A percentile compares a stretch with the other conserved stretches of the same genome.
Conservation (phyloP, 495 filamentous ascomycete genomes). For the Antarctomyces pellizariae region DNA sequence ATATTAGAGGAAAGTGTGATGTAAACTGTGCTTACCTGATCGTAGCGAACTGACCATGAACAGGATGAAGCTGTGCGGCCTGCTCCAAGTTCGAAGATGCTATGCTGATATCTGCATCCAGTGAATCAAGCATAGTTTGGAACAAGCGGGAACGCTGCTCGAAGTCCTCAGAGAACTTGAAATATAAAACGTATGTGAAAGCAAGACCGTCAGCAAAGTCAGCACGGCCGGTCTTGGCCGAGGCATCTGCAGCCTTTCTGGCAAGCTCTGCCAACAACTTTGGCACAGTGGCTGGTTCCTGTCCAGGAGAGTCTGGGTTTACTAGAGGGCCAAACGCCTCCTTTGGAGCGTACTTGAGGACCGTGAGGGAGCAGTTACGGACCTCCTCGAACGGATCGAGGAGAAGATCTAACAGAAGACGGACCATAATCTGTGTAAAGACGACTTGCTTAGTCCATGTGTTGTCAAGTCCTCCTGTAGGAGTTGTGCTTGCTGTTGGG, state of each 20-base stretch:
- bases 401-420: constrained; percentile 50
- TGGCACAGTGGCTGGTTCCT: no score
- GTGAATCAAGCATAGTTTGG: no score
- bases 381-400: constrained; percentile 89
- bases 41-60: constrained; percentile 47
- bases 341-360: constrained; percentile 21
- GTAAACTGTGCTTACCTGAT: constrained; percentile 30
- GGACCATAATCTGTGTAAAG: constrained; percentile 23
- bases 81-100: constrained; percentile 32
- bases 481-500: no score
- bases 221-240: constrained; percentile 44
- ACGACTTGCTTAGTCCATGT: constrained; percentile 9
- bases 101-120: constrained; percentile 32
- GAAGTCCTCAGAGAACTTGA: constrained; percentile 22
- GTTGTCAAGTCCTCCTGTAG: neutral
- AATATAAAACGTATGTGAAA: constrained; percentile 30
- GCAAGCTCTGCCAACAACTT: constrained; percentile 12
- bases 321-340: no score
- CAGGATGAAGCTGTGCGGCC: constrained; percentile 36
- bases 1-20: neutral
- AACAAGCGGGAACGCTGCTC: no score
- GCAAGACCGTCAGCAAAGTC: constrained; percentile 75
- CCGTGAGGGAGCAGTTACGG: constrained; percentile 32
- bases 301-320: no score
- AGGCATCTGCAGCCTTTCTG: constrained; percentile 28